Evolutionary conservation across 768 basidiomycete genomes (phyloP).

Genomic region (Suillus occidentalis): DNA sequence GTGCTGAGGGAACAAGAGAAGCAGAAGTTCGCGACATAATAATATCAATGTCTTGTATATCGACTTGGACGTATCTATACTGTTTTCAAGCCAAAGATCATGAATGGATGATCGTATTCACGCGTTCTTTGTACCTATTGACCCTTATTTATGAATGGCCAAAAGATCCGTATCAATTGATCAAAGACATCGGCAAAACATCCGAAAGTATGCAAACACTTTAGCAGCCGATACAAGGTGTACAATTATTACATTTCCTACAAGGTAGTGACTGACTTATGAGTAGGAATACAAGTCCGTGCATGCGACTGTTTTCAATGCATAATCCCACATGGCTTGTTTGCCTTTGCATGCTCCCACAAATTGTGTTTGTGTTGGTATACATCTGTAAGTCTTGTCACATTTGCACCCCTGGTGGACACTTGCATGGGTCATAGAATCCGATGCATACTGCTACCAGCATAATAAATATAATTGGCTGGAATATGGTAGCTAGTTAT

Average conservation of each 20-base stretch:
- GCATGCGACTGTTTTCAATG: no score
- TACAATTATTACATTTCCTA: neutral
- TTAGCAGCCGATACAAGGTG: neutral
- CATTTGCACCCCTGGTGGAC: neutral
- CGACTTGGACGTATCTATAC: neutral
- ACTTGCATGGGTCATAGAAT: neutral
- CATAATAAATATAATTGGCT: neutral
- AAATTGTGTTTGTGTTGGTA: neutral
- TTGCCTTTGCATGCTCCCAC: neutral
- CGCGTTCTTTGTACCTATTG: neutral
- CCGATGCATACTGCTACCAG: neutral
- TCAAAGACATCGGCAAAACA: no score
- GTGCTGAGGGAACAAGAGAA: slow-evolving; percentile 53
- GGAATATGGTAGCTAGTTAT: neutral
- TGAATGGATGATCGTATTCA: neutral
- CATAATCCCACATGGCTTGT: no score
- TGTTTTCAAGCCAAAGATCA: neutral
- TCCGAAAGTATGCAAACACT: neutral
- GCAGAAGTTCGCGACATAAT: neutral
- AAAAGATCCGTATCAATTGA: neutral
- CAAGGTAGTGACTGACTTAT: neutral
- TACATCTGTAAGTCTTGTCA: neutral
- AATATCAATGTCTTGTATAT: neutral
- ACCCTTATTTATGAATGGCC: neutral
- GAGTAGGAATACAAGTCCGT: no score